phyloP scores from a whole-genome alignment of 305 asterid genomes.

The Plantago coronopus region DNA sequence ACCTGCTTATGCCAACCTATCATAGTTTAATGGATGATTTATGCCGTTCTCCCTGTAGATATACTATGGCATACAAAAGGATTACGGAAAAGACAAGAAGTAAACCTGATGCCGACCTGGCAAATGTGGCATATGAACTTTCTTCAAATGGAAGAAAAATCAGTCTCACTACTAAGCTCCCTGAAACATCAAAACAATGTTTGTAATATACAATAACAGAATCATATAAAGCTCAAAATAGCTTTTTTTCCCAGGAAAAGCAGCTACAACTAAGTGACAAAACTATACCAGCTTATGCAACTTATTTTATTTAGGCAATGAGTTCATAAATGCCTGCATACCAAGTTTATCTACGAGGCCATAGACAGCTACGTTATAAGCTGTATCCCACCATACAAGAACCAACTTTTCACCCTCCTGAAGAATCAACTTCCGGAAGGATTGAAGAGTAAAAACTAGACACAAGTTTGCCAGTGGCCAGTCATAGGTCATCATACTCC shows the following conservation, averaged over 20 bases:
- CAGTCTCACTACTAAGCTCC: conserved; percentile 96
- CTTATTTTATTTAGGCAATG: conserved; percentile 6
- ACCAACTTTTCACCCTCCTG: conserved; percentile 98
- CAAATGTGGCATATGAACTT: conserved; percentile 86
- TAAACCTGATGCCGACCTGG: conserved; percentile 97
- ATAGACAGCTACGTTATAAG: conserved; percentile 95
- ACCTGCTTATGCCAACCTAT: conserved; percentile 1
- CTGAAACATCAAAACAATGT: conserved; percentile 47
- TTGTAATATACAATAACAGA: conserved; percentile 18
- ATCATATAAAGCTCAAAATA: neutral
- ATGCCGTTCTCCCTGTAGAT: too few relatives aligned
- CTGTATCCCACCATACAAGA: conserved; percentile 93
- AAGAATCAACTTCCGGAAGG: conserved; percentile 80
- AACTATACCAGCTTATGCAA: conserved; percentile 7
- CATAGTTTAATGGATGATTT: too few relatives aligned
- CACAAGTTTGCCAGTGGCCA: conserved; percentile 74
- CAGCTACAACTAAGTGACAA: neutral
- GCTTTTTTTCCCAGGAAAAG: too few relatives aligned
- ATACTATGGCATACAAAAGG: conserved; percentile 15
- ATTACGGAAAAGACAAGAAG: conserved; percentile 31
- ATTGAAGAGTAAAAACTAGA: conserved; percentile 73
- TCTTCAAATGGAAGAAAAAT: conserved; percentile 96
- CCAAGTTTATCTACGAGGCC: conserved; percentile 98
- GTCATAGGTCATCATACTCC: conserved; percentile 49
- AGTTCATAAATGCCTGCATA: conserved; percentile 21